Evolutionary conservation across 495 filamentous ascomycete species (phyloP), one percentile per base, ranked within the genome.

Genomic region (Amorphotheca resinae): DNA sequence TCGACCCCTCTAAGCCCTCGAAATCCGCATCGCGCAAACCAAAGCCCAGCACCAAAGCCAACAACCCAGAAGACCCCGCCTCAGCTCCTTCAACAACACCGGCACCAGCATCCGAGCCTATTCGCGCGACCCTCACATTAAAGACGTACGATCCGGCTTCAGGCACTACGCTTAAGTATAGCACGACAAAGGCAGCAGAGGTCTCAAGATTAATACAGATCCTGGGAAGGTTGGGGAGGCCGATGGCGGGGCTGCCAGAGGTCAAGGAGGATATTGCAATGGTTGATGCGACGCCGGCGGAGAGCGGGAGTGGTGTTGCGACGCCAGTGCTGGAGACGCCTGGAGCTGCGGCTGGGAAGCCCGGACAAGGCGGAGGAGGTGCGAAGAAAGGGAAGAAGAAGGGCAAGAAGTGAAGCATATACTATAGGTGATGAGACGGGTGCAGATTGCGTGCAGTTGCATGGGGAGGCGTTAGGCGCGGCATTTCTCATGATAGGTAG

Each of bases 71-170:
- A 12, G 34, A 43, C 9, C 28, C 40, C 34, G 6, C 38, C 2
- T 12, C 58, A 4, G 14, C 25, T 9, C 36, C 35, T 34, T 22
- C 22, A 21, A 14, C 39, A 23, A 26, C 11, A 6, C 31, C 31
- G 1, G 14, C 42, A 1, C 14, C 57, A 14, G 15, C 33, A 20
- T 33, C 38, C 14, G 35, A 44, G 9, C 35, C 41, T 28, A 35
- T 45, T 8, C 58, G 77, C 50, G 85, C 82, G 47, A 71, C 68
- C 18, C 76, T 98, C 21, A 80, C 72, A 0, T 68, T 96, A 22
- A 96, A 94, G 65, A 93, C 88, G 12, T 98, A 76, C 68, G 87
- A 95, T 61, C 84, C 91, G 0, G 61, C 61, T 21, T 79, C 80
- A 9, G 91, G 91, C 49, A 74, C 76, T 36, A 78, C 80, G 42